These are phyloP conservation scores for Flaveria linearis DNA, from an alignment of 129 eudicot genomes.

Conservation along the genomic window DNA sequence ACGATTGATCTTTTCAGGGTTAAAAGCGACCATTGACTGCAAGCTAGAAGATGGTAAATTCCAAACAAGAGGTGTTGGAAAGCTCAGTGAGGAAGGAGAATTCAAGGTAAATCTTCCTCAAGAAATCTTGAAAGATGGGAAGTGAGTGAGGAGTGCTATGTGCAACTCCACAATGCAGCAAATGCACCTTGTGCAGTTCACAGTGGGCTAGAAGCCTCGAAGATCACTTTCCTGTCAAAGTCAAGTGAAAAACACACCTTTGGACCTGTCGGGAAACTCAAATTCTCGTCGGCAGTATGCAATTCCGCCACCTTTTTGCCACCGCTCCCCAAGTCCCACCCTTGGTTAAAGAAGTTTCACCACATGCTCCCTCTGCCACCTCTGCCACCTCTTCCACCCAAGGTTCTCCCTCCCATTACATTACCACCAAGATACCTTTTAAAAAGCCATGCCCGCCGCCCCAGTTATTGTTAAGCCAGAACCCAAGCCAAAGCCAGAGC, in stretches of 20 bases:
- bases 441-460: slow-evolving; percentile 45
- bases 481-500: slow-evolving; percentile 28
- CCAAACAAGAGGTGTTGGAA: slow-evolving; percentile 63
- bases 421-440: slow-evolving; percentile 28
- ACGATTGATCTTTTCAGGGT: slow-evolving; percentile 44
- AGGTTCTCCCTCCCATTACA: slow-evolving; percentile 22
- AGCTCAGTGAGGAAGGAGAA: slow-evolving; percentile 62
- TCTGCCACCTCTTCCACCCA: slow-evolving; percentile 27
- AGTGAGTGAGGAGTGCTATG: slow-evolving; percentile 69
- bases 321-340: slow-evolving; percentile 39
- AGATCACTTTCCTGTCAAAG: slow-evolving; percentile 44
- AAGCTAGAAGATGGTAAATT: slow-evolving; percentile 53
- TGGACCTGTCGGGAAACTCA: slow-evolving; percentile 52
- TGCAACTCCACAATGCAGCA: slow-evolving; percentile 82
- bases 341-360: slow-evolving; percentile 40
- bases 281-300: slow-evolving; percentile 66
- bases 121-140: slow-evolving; percentile 61
- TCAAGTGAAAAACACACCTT: slow-evolving; percentile 51
- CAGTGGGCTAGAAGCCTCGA: slow-evolving; percentile 62
- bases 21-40: slow-evolving; percentile 72
- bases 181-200: slow-evolving; percentile 67
- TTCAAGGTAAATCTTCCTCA: slow-evolving; percentile 68
- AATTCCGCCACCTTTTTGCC: slow-evolving; percentile 75
- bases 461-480: slow-evolving; percentile 31
- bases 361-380: slow-evolving; percentile 44